Evolutionary conservation across 176 grass and related monocot genomes (phyloP).

Genomic region (Aegilops bicornis): DNA sequence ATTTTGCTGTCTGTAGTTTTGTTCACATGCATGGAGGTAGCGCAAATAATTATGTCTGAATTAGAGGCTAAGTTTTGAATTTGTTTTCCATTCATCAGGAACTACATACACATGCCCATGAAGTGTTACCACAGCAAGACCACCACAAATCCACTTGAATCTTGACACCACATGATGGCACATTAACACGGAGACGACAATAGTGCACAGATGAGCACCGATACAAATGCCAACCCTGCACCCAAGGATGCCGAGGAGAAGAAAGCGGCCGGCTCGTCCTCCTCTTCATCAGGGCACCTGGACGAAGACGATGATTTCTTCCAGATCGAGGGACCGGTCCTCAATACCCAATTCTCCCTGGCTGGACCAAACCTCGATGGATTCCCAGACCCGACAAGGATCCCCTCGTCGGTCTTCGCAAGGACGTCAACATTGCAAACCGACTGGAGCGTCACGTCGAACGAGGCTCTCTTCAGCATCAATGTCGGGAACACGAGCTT

Average conservation of each 20-base stretch:
- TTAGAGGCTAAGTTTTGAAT: not conserved
- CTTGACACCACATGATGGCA: conserved; percentile 17
- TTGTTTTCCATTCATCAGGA: conserved; percentile 7
- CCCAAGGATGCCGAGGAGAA: conserved; percentile 2
- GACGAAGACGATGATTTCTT: conserved; percentile 59
- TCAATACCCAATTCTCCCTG: conserved; percentile 25
- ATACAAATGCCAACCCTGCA: not conserved
- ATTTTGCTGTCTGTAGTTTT: not conserved
- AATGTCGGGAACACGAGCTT: conserved; percentile 60
- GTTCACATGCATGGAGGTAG: not conserved
- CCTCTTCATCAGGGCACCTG: conserved; percentile 33
- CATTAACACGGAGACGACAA: conserved; percentile 22
- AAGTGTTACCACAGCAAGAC: not conserved
- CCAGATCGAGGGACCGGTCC: conserved; percentile 34
- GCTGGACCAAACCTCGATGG: conserved; percentile 9
- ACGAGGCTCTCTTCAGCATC: conserved; percentile 88
- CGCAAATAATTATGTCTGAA: not conserved
- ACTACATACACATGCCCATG: not conserved
- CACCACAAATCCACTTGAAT: not conserved
- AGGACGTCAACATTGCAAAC: conserved; percentile 34
- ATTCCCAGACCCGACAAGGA: conserved; percentile 53
- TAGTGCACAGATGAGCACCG: not conserved
- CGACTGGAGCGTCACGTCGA: conserved; percentile 78
- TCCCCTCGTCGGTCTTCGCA: conserved; percentile 56
- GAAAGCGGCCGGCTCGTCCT: conserved; percentile 11